Evolutionary conservation across 345 rosid species (phyloP).

Genomic region (Syzygium aromaticum): DNA sequence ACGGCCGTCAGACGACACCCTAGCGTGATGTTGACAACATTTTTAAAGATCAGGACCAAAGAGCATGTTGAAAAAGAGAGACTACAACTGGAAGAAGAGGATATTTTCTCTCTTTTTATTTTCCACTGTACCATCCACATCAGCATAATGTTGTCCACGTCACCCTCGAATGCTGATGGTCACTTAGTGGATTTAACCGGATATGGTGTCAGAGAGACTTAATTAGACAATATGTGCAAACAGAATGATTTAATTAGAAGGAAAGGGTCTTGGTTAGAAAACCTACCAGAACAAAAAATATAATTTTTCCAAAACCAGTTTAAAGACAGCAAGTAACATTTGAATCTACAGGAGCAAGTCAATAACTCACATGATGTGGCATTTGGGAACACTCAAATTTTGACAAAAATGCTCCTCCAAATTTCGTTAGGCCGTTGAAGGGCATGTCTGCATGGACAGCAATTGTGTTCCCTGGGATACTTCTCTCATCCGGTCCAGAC

Average conservation of each 20-base stretch:
- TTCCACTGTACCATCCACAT: not conserved
- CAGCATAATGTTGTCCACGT: not conserved
- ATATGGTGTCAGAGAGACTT: not conserved
- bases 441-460: constrained; percentile 94
- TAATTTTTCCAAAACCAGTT: not conserved
- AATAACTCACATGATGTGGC: constrained; percentile 74
- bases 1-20: not conserved
- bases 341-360: not conserved
- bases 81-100: not conserved
- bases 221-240: not conserved
- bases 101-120: not conserved
- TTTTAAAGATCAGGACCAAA: not conserved
- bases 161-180: not conserved
- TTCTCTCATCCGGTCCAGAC: constrained; percentile 80
- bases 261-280: not conserved
- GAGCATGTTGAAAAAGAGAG: not conserved
- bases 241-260: not conserved
- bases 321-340: not conserved
- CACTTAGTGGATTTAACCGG: not conserved
- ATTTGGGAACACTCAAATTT: constrained; percentile 91
- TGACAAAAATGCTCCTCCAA: constrained; percentile 84
- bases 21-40: not conserved
- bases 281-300: not conserved
- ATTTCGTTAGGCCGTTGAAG: constrained; percentile 67
- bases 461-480: constrained; percentile 73